These are phyloP conservation scores for Eremochloa ophiuroides DNA, from an alignment of 176 grass and related monocot species.

Conservation along the genomic window DNA sequence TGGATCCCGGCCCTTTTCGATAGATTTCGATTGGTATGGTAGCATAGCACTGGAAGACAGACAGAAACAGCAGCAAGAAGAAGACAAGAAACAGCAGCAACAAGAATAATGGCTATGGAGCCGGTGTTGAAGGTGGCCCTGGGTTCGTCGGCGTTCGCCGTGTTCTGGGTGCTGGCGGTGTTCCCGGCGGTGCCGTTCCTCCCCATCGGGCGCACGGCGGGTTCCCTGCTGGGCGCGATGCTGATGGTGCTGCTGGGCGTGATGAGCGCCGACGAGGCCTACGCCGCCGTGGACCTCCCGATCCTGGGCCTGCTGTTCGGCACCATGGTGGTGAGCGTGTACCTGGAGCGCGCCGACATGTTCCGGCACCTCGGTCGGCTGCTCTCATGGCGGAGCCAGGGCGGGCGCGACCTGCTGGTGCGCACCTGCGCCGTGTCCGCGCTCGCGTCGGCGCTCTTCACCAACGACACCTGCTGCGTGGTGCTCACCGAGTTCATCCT, in stretches of 20 bases:
- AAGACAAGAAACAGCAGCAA: too few species aligned
- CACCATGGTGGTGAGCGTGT: constrained; percentile 92
- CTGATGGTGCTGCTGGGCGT: constrained; percentile 89
- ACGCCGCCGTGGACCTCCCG: constrained; percentile 76
- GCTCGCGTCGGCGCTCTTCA: constrained; percentile 78
- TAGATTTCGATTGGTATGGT: too few species aligned
- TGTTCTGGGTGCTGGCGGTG: constrained; percentile 96
- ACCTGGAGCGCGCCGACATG: constrained; percentile 94
- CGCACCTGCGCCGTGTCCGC: constrained; percentile 71
- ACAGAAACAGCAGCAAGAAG: too few species aligned
- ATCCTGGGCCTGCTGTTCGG: constrained; percentile 92
- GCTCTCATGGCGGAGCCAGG: constrained; percentile 74
- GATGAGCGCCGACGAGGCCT: constrained; percentile 73
- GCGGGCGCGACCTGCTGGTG: constrained; percentile 75
- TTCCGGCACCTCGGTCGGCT: constrained; percentile 64
- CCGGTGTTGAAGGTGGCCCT: constrained; percentile 55
- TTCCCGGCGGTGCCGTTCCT: constrained; percentile 92
- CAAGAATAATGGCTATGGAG: too few species aligned
- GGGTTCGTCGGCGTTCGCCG: constrained; percentile 55
- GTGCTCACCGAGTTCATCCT: constrained; percentile 98
- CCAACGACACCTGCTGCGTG: constrained; percentile 98
- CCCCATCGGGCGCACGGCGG: constrained; percentile 81
- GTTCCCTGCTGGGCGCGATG: constrained; percentile 80
- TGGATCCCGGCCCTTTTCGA: too few species aligned
- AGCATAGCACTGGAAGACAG: too few species aligned